phyloP scores from a whole-genome alignment of 179 eudicot species.

The Beta lomatogona region DNA sequence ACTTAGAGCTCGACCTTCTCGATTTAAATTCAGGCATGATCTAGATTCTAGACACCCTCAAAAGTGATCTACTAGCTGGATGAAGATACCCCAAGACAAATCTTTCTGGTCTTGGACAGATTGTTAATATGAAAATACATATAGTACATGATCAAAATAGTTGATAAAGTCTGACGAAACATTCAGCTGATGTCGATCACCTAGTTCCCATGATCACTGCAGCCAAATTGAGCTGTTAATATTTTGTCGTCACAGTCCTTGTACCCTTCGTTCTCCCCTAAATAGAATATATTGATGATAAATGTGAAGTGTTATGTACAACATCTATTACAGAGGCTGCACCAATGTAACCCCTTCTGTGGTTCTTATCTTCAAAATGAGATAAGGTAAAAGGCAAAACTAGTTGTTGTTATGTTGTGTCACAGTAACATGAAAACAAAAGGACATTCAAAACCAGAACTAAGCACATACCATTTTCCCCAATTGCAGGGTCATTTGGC shows the following conservation, averaged over 20 bases:
- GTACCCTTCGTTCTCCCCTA: too few relatives aligned
- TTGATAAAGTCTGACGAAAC: not conserved
- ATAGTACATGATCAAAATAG: too few relatives aligned
- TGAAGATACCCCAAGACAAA: too few relatives aligned
- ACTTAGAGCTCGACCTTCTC: too few relatives aligned
- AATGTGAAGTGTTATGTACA: not conserved
- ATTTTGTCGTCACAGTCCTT: too few relatives aligned
- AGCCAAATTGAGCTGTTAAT: not conserved
- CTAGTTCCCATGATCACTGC: not conserved
- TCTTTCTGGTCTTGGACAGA: too few relatives aligned
- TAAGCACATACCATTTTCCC: conserved; percentile 33
- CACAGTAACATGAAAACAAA: not conserved
- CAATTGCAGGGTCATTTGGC: conserved; percentile 17
- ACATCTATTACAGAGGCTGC: not conserved
- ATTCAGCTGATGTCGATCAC: not conserved
- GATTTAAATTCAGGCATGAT: too few relatives aligned
- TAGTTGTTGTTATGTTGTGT: not conserved
- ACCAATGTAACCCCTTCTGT: not conserved
- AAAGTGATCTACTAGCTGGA: too few relatives aligned
- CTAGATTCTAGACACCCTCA: too few relatives aligned
- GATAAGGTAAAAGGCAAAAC: not conserved
- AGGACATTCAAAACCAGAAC: not conserved
- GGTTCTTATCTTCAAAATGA: not conserved
- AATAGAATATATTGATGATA: not conserved
- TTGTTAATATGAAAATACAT: too few relatives aligned